A percentile compares a stretch with the other conserved stretches of the same genome.
These are phyloP conservation scores for Magnaporthiopsis incrustans DNA, from an alignment of 2,329 filamentous ascomycete species.

Conservation along the genomic window DNA sequence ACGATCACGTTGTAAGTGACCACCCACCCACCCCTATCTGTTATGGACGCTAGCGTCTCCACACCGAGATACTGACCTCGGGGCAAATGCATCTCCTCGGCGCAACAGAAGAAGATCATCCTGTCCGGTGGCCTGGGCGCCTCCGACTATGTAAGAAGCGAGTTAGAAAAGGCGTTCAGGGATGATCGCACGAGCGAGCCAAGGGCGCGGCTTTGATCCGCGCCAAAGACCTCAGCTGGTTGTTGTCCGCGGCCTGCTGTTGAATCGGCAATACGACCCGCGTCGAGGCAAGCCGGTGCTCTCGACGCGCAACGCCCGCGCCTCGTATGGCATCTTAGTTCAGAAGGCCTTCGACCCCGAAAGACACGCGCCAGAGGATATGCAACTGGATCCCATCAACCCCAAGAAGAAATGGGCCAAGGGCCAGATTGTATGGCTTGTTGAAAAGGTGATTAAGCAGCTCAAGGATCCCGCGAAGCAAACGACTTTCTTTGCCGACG, in stretches of 20 bases:
- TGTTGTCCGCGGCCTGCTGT: slow-evolving; percentile 44
- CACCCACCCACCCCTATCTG: background rate
- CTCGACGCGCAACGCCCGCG: slow-evolving; percentile 29
- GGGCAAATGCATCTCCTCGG: too few relatives aligned
- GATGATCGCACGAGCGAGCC: background rate
- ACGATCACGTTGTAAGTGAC: slow-evolving; percentile 25
- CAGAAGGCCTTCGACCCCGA: slow-evolving; percentile 26
- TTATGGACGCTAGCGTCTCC: too few relatives aligned
- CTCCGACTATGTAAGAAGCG: slow-evolving; percentile 35
- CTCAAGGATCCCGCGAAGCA: too few relatives aligned
- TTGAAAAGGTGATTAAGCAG: background rate
- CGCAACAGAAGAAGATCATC: slow-evolving; percentile 29
- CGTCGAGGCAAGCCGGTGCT: slow-evolving; percentile 34
- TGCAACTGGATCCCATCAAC: slow-evolving; percentile 12
- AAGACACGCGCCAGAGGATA: slow-evolving; percentile 19
- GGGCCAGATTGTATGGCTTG: background rate
- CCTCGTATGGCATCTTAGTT: slow-evolving; percentile 34
- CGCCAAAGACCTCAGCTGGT: slow-evolving; percentile 44
- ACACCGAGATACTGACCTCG: too few relatives aligned
- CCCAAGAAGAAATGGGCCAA: slow-evolving; percentile 28
- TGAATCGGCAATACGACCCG: slow-evolving; percentile 39
- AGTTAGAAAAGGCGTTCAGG: slow-evolving; percentile 27
- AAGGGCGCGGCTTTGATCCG: slow-evolving; percentile 26
- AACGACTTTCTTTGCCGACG: too few relatives aligned
- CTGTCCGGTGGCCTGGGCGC: slow-evolving; percentile 38